Base-by-base conservation (phyloP, 257 asterid species). In the Solanum etuberosum region DNA sequence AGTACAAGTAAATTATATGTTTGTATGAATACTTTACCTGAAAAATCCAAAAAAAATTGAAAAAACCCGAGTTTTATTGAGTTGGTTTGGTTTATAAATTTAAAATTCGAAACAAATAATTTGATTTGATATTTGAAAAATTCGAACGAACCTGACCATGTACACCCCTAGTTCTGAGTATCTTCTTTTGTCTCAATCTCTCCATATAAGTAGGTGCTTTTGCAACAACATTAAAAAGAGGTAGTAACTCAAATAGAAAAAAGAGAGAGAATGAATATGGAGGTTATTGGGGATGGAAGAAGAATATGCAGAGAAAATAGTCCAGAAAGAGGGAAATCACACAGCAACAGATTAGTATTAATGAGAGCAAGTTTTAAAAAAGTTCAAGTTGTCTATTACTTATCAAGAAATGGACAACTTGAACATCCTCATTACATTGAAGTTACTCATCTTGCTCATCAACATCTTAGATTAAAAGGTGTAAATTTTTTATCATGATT, bases 341-440 rank as follows among this genome's bases (percentile, higher is more conserved):
- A 15, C 90, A 87, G 37, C 86, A 68, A 18, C 40, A 27, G 51
- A 89, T 84, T 67, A 87, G 88, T 80, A 57, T 57, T 57, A 61
- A 46, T 46, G 23, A 46, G 54, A 80, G 90, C 98, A 48, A 84
- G 92, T 4, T 94, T 94, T 92, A 94, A 90, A 91, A 95, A 88
- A 90, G 93, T 94, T 87, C 94, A 95, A 86, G 90, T 95, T 77
- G 94, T 96, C 1, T 96, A 96, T 84, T 96, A 96, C 85, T 94
- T 96, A 40, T 90, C 98, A 5, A 94, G 98, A 93, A 96, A 96
- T 91, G 99, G 98, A 38, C 97, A 92, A 20, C 96, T 96, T 34
- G 96, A 96, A 70, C 99, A 96, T 87, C 99, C 99, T 74, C 99
- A 96, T 85, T 96, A 88, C 90, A 91, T 96, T 91, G 98, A 95